These are phyloP conservation scores for Pezicula radicicola DNA, from an alignment of 2,329 filamentous ascomycete genomes.

Conservation along the genomic window DNA sequence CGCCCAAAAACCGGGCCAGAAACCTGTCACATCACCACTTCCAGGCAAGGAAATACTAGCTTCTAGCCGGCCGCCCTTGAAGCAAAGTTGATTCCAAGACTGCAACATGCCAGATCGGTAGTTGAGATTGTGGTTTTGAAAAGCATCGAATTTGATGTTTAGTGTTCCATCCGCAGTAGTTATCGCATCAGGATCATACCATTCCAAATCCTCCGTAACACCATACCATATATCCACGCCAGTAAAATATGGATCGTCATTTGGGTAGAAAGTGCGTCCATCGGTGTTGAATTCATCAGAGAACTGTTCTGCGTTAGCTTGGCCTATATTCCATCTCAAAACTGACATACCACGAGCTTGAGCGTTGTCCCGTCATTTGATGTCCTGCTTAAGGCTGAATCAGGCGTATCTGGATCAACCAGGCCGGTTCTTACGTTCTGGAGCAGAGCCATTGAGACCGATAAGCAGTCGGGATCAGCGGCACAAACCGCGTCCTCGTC, in stretches of 20 bases:
- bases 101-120: slow-evolving; percentile 74
- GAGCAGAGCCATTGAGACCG: slow-evolving; percentile 40
- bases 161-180: slow-evolving; percentile 60
- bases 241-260: slow-evolving; percentile 67
- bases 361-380: slow-evolving; percentile 57
- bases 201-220: slow-evolving; percentile 66
- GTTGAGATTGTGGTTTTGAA: slow-evolving; percentile 61
- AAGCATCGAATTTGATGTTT: slow-evolving; percentile 62
- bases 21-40: slow-evolving; percentile 61
- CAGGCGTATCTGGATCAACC: slow-evolving; percentile 67
- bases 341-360: slow-evolving; percentile 54
- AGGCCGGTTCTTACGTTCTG: slow-evolving; percentile 58
- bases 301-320: slow-evolving; percentile 39
- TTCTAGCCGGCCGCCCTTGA: slow-evolving; percentile 68
- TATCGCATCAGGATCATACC: slow-evolving; percentile 68
- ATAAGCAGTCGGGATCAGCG: slow-evolving; percentile 35
- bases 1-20: slow-evolving; percentile 75
- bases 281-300: slow-evolving; percentile 70
- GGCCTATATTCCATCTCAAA: background rate
- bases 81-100: slow-evolving; percentile 72
- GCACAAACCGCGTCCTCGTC: slow-evolving; percentile 27
- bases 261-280: slow-evolving; percentile 67
- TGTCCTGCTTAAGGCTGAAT: slow-evolving; percentile 51
- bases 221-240: slow-evolving; percentile 71
- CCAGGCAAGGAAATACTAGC: slow-evolving; percentile 69